Conservation (phyloP, 2,329 filamentous ascomycete species). For the Chaetomiaceae sp. region DNA sequence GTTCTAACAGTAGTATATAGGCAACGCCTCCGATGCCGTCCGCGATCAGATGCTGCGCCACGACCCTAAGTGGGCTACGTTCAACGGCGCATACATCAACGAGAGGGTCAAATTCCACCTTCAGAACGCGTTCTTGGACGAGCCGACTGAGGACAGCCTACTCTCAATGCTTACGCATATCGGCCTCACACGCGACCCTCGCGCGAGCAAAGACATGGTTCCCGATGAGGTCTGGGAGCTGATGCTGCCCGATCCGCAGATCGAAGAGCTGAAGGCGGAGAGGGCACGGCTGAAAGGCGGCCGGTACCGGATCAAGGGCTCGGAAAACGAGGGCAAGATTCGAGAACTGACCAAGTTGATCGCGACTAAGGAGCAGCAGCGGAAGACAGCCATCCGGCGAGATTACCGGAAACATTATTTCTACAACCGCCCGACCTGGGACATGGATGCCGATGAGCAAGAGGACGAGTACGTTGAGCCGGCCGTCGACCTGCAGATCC, state of each 20-base stretch:
- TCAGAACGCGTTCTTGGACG: constrained; percentile 28
- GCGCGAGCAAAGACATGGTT: constrained; percentile 14
- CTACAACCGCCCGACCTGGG: no score
- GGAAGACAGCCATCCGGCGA: no score
- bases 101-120: constrained; percentile 17
- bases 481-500: constrained; percentile 16
- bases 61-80: constrained; percentile 27
- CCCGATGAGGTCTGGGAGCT: no score
- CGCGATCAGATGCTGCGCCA: constrained; percentile 29
- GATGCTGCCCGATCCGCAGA: no score
- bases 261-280: no score
- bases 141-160: constrained; percentile 23
- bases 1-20: constrained; percentile 17
- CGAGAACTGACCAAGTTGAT: no score
- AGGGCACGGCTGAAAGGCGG: no score
- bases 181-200: constrained; percentile 29
- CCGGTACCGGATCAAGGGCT: no score
- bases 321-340: no score
- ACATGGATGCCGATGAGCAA: no score
- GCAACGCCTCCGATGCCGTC: constrained; percentile 23
- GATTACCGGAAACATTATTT: no score
- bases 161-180: constrained; percentile 25
- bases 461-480: constrained; percentile 15
- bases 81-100: constrained; percentile 28
- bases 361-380: no score